phyloP scores from a whole-genome alignment of 768 basidiomycete genomes.

The Lanmaoa rubissima region DNA sequence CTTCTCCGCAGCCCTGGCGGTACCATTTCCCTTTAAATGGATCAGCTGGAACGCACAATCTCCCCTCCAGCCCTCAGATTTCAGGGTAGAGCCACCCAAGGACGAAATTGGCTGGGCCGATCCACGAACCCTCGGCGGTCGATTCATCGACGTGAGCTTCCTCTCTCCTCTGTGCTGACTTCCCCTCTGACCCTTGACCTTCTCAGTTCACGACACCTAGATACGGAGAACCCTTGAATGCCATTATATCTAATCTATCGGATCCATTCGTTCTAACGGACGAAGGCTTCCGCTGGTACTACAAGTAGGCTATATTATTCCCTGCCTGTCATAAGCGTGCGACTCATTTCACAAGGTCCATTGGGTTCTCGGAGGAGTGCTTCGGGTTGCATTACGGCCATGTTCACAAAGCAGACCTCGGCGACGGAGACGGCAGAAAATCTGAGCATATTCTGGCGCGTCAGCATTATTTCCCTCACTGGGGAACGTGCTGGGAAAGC shows the following conservation, averaged over 20 bases:
- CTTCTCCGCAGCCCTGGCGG: slow-evolving; percentile 7
- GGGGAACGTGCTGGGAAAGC: slow-evolving; percentile 90
- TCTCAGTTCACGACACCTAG: slow-evolving; percentile 60
- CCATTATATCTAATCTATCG: slow-evolving; percentile 75
- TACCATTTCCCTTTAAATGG: slow-evolving; percentile 12
- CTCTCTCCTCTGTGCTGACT: not conserved
- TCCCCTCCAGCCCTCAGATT: slow-evolving; percentile 1
- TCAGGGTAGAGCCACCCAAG: slow-evolving; percentile 16
- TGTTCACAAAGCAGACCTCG: slow-evolving; percentile 76
- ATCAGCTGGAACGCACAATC: slow-evolving; percentile 12
- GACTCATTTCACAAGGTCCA: slow-evolving; percentile 47
- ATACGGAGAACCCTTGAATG: slow-evolving; percentile 80
- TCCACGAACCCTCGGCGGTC: slow-evolving; percentile 71
- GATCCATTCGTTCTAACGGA: slow-evolving; percentile 82
- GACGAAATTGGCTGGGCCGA: slow-evolving; percentile 51
- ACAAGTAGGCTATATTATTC: slow-evolving; percentile 45
- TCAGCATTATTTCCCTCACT: slow-evolving; percentile 73
- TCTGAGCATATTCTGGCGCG: slow-evolving; percentile 70
- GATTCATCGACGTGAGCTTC: slow-evolving; percentile 66
- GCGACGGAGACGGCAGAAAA: slow-evolving; percentile 75
- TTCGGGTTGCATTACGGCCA: slow-evolving; percentile 75
- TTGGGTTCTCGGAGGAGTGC: slow-evolving; percentile 83
- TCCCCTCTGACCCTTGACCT: not conserved
- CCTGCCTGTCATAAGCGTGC: not conserved
- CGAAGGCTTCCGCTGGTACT: slow-evolving; percentile 62